These are phyloP conservation scores for Lathyrus sativus DNA, from an alignment of 306 rosid genomes.

Conservation along the genomic window DNA sequence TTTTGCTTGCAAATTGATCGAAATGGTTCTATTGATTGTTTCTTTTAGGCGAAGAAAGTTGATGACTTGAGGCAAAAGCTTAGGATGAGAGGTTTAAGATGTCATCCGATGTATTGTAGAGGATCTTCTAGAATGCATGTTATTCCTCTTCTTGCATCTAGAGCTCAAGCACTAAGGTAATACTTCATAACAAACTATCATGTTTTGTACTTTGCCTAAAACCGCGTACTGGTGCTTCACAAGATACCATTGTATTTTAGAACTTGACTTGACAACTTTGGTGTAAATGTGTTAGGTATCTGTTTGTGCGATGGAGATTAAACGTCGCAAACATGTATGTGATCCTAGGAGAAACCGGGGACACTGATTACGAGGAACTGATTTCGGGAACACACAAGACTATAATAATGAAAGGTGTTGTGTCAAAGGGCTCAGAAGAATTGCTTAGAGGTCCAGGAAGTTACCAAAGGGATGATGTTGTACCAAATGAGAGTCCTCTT, in stretches of 20 bases:
- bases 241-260: no score
- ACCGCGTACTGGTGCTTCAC: no score
- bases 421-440: constrained; percentile 54
- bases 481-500: constrained; percentile 73
- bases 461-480: constrained; percentile 68
- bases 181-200: constrained; percentile 1
- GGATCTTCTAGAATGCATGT: constrained; percentile 35
- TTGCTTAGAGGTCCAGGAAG: constrained; percentile 74
- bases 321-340: constrained; percentile 86
- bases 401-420: constrained; percentile 68
- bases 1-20: neutral
- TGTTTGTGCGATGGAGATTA: constrained; percentile 90
- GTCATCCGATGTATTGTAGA: constrained; percentile 48
- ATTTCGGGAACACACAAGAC: constrained; percentile 91
- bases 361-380: constrained; percentile 86
- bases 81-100: constrained; percentile 45
- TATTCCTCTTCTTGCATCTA: constrained; percentile 48
- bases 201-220: no score
- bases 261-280: neutral
- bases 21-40: constrained; percentile 1
- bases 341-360: constrained; percentile 81
- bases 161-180: constrained; percentile 51
- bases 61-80: constrained; percentile 47
- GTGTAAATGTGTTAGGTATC: constrained; percentile 55
- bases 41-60: constrained; percentile 40